Percentiles rank a stretch among this genome's conserved stretches.
phyloP scores from a whole-genome alignment of 2,329 filamentous ascomycete species.

The Phialophora expanda region DNA sequence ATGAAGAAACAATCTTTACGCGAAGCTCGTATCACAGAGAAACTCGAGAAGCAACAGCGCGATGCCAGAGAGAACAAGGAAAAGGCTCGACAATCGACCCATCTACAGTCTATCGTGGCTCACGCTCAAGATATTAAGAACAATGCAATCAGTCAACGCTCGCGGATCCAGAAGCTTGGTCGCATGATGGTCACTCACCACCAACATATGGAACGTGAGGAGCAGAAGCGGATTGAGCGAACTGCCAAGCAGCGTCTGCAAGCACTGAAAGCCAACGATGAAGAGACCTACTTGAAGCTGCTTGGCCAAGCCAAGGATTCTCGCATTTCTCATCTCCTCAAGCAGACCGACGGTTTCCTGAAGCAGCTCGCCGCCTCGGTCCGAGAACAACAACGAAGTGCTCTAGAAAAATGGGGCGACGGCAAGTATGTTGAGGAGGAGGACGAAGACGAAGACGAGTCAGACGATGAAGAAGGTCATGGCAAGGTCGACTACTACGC shows the following conservation, averaged over 20 bases:
- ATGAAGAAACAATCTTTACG: conserved; percentile 97
- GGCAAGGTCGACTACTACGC: conserved; percentile 98
- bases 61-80: conserved; percentile 94
- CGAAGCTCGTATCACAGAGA: conserved; percentile 96
- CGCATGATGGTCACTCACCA: conserved; percentile 88
- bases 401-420: conserved; percentile 77
- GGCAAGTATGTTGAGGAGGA: conserved; percentile 59
- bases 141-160: conserved; percentile 68
- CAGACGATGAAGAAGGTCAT: conserved; percentile 70
- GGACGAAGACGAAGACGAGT: conserved; percentile 66
- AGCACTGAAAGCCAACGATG: conserved; percentile 97
- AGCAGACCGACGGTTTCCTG: conserved; percentile 96
- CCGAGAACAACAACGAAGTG: conserved; percentile 86
- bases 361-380: conserved; percentile 94
- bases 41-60: conserved; percentile 97
- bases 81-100: conserved; percentile 96
- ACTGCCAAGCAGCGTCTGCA: conserved; percentile 99
- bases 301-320: conserved; percentile 99
- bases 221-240: conserved; percentile 96
- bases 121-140: conserved; percentile 80
- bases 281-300: conserved; percentile 97
- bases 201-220: conserved; percentile 97
- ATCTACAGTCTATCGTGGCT: conserved; percentile 81
- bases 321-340: conserved; percentile 95
- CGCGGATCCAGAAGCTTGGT: conserved; percentile 82